phyloP scores from a whole-genome alignment of 2,329 filamentous ascomycete species.

The Arthroderma uncinatum region DNA sequence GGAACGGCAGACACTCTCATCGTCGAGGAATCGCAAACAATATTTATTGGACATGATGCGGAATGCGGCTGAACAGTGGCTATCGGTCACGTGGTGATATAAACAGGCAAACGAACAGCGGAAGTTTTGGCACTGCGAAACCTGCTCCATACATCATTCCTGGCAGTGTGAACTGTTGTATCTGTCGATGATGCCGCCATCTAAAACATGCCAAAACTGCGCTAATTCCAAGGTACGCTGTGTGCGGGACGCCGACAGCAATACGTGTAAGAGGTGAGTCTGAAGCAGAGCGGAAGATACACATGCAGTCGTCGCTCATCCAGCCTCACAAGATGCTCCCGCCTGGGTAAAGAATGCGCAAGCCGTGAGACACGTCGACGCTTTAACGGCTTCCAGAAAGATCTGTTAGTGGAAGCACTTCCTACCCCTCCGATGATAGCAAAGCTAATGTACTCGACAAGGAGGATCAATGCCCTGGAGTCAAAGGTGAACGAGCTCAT shows the following conservation, averaged over 20 bases:
- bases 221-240: constrained; percentile 1
- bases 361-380: constrained; percentile 28
- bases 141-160: too few relatives aligned
- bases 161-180: too few relatives aligned
- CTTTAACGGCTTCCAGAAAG: constrained; percentile 27
- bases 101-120: too few relatives aligned
- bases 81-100: too few relatives aligned
- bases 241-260: background rate
- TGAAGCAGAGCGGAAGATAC: background rate
- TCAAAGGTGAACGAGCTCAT: constrained; percentile 13
- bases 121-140: too few relatives aligned
- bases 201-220: background rate
- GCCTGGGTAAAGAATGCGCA: constrained; percentile 28
- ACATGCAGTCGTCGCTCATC: background rate
- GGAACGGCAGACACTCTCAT: too few relatives aligned
- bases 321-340: constrained; percentile 22
- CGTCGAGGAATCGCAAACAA: too few relatives aligned
- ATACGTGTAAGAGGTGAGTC: background rate
- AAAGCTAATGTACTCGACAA: constrained; percentile 12
- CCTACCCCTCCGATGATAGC: background rate
- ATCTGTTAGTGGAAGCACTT: constrained; percentile 19
- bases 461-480: constrained; percentile 29
- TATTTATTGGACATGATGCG: too few relatives aligned
- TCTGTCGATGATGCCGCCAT: background rate
- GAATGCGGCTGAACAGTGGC: too few relatives aligned